Evolutionary conservation across 768 basidiomycete species (phyloP).

Genomic region (Asterophora parasitica): DNA sequence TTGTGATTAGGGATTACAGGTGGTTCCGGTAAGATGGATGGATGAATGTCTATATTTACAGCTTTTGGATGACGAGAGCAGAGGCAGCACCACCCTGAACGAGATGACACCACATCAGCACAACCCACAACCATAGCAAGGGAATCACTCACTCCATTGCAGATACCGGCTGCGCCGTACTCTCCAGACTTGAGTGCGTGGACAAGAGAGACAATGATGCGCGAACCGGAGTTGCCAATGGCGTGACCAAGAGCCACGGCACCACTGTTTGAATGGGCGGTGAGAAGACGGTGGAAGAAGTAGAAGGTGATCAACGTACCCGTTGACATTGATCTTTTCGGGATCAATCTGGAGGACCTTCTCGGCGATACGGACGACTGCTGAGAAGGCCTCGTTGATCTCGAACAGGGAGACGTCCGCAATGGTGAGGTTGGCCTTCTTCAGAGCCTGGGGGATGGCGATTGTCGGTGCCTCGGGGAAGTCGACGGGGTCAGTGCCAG

Average conservation of each 20-base stretch:
- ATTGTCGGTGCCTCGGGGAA: conserved; percentile 94
- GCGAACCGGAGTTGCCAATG: conserved; percentile 92
- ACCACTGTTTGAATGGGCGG: conserved; percentile 71
- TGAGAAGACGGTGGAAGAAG: too few relatives aligned
- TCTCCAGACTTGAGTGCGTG: conserved; percentile 90
- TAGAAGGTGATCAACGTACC: conserved; percentile 42
- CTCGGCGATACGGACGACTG: conserved; percentile 87
- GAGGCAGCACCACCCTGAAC: conserved; percentile 87
- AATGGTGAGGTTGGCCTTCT: conserved; percentile 77
- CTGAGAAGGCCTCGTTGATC: conserved; percentile 97
- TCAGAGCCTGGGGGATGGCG: conserved; percentile 83
- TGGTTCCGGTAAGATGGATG: conserved; percentile 10
- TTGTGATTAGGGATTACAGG: conserved; percentile 12
- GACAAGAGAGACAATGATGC: conserved; percentile 89
- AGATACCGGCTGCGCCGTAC: conserved; percentile 94
- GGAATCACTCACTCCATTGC: conserved; percentile 78
- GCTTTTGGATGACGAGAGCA: conserved; percentile 82
- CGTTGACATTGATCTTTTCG: conserved; percentile 85
- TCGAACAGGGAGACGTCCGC: conserved; percentile 91
- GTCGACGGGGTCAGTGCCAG: conserved; percentile 93
- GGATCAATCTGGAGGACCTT: conserved; percentile 81
- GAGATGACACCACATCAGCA: conserved; percentile 11
- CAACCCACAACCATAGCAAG: not conserved
- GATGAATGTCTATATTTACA: conserved; percentile 40
- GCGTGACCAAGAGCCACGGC: conserved; percentile 96